Base-by-base conservation (phyloP, 2,329 filamentous ascomycete species). In the Calonectria naviculata region DNA sequence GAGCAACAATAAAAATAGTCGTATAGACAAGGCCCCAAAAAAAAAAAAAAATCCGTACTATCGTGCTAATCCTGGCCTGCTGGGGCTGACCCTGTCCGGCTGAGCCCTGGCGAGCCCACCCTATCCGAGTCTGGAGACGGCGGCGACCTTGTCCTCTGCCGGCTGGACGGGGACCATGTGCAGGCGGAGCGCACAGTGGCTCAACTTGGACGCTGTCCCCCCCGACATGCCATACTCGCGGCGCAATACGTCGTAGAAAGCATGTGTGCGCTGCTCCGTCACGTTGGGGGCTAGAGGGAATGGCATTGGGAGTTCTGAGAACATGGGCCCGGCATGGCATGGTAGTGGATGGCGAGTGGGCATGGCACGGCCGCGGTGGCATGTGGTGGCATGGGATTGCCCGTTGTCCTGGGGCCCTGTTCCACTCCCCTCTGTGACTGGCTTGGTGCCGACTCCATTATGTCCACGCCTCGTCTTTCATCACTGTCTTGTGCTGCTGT, bases 341-440 rank as follows among this genome's bases (percentile, higher is more conserved):
- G 68, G 68, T 58, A 70, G 58, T 67, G 58, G 41, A 61, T 47
- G 42, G 42, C 36, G 52, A 65, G 31, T 42, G 58, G 63, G 56
- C 56, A 67, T 70, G 24, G 67, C 62, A 67, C 60, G 63, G 63
- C 71, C 49, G 31, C 44, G 62, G 58, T 68, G 67, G 60, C 63
- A 70, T 67, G 71, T 68, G 64, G 71, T 68, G 71, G 67, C 71
- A 70, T 70, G 71, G 67, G 60, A 71, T 72, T 62, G 71, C 52
- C 67, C 60, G 60, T 56, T 56, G 64, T 38, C 52, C 62, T 47
- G 62, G 60, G 38, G 31, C 41, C 47, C 13, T 60, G 24, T 67
- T 49, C 46, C 56, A 26, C 52, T 54, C 56, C 49, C 52, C 29
- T 42, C 41, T 28, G 46, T 19, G 24, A 42, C 41, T 44, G 36